These are phyloP conservation scores for Hypoxylon lenormandii DNA, from an alignment of 495 filamentous ascomycete species.

Conservation along the genomic window DNA sequence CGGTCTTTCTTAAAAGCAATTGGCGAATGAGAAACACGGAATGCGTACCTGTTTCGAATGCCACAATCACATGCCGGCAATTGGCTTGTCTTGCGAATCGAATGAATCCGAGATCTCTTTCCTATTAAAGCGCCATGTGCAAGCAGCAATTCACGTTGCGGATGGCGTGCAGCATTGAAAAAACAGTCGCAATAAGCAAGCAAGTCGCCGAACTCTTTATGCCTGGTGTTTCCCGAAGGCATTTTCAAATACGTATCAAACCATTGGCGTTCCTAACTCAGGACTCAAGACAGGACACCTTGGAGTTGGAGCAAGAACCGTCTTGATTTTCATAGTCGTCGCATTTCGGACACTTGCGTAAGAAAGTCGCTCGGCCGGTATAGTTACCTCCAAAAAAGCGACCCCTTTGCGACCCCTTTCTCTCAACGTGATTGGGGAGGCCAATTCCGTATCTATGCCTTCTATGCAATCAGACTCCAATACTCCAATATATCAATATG, in stretches of 20 bases:
- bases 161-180: background rate
- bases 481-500: background rate
- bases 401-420: background rate
- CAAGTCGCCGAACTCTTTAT: background rate
- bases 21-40: constrained; percentile 26
- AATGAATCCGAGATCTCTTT: constrained; percentile 11
- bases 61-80: constrained; percentile 24
- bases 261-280: too few relatives aligned
- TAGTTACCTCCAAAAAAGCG: background rate
- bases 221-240: background rate
- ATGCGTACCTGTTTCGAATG: constrained; percentile 37
- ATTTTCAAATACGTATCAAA: background rate
- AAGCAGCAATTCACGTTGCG: background rate
- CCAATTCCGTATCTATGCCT: too few relatives aligned
- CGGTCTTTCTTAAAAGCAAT: constrained; percentile 12
- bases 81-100: constrained; percentile 11
- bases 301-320: background rate
- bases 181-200: background rate
- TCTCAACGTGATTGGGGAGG: background rate
- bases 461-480: constrained; percentile 22
- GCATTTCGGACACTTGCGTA: background rate
- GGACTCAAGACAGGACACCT: background rate
- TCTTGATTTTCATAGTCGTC: background rate
- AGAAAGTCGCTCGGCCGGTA: background rate
- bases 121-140: constrained; percentile 10